These are phyloP conservation scores for Fraxinus sp. DNA, from an alignment of 305 asterid species.

Conservation along the genomic window DNA sequence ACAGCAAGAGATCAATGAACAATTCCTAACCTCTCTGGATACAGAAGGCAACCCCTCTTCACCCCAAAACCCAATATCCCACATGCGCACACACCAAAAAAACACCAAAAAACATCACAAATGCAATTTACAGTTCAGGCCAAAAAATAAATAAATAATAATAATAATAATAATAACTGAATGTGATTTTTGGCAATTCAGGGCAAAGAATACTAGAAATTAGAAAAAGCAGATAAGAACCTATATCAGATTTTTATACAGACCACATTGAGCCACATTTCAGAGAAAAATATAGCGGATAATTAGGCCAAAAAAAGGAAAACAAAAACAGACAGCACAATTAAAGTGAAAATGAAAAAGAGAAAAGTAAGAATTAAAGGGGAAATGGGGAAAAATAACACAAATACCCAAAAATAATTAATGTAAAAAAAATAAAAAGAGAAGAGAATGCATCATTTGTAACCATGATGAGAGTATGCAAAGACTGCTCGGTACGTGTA, in stretches of 20 bases:
- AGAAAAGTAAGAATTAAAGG: conserved; percentile 8
- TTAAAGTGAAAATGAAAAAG: not conserved
- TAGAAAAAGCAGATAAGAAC: conserved; percentile 7
- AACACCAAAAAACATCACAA: not conserved
- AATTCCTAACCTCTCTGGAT: not conserved
- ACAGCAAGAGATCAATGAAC: not conserved
- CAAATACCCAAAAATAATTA: not conserved
- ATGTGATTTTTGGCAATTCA: not conserved
- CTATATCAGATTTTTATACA: not conserved
- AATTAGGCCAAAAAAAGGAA: conserved; percentile 1
- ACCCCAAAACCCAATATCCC: not conserved
- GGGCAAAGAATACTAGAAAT: not conserved
- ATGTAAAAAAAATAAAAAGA: not conserved
- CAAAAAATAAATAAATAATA: not conserved
- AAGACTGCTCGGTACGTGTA: conserved; percentile 88
- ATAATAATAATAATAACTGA: not conserved
- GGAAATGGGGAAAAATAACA: not conserved
- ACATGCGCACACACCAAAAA: not conserved
- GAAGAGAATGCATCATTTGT: not conserved
- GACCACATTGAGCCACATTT: conserved; percentile 11
- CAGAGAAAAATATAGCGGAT: not conserved
- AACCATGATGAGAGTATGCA: conserved; percentile 91
- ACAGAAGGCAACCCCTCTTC: not conserved
- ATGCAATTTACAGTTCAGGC: not conserved
- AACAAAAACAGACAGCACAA: not conserved